A percentile compares a stretch with the other conserved stretches of the same genome.
phyloP scores from a whole-genome alignment of 2,329 filamentous ascomycete genomes.

The Talaromyces piceae region DNA sequence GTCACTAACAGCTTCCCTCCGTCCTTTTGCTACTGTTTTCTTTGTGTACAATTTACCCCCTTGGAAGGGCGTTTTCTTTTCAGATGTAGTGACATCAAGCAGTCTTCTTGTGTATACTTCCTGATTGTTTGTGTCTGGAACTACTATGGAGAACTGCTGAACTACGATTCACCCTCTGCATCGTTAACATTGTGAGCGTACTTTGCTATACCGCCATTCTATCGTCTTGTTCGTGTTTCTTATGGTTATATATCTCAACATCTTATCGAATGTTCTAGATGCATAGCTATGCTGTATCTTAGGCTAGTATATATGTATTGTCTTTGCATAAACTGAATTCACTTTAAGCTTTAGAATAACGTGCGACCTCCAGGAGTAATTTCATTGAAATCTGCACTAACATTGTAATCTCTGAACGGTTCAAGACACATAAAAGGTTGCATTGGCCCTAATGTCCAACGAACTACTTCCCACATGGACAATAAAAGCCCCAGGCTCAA shows the following conservation, averaged over 20 bases:
- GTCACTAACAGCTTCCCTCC: neutral
- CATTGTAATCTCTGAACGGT: neutral
- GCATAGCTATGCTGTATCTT: neutral
- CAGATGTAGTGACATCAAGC: neutral
- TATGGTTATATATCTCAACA: neutral
- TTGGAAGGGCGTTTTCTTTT: neutral
- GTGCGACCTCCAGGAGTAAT: too few species aligned
- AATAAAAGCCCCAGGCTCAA: constrained; percentile 62
- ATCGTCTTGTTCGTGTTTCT: neutral
- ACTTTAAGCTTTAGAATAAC: neutral
- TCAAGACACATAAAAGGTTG: constrained; percentile 23
- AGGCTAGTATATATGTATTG: neutral
- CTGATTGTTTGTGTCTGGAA: neutral
- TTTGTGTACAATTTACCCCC: neutral
- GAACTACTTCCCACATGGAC: constrained; percentile 52
- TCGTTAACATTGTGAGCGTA: neutral
- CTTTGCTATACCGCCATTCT: neutral
- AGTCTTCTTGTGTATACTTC: neutral
- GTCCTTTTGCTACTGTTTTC: neutral
- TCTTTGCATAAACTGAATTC: too few species aligned
- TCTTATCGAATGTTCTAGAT: neutral
- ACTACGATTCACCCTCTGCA: neutral
- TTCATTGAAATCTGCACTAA: neutral
- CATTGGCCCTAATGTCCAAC: constrained; percentile 26
- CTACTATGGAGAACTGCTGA: neutral